Evolutionary conservation across 495 filamentous ascomycete genomes (phyloP).

Genomic region (Evernia prunastri): DNA sequence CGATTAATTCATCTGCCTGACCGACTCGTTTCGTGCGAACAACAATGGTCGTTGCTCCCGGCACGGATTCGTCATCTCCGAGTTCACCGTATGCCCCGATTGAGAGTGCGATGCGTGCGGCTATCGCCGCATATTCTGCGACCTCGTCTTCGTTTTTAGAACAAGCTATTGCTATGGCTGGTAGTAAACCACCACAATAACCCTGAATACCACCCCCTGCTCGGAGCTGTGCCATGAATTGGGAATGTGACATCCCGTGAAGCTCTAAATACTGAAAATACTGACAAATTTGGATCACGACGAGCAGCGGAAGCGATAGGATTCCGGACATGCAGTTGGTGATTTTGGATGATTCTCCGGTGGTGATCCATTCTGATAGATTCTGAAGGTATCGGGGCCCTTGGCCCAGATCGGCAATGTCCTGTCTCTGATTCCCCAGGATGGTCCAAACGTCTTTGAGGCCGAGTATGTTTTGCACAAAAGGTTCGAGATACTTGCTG

Average conservation of each 20-base stretch:
- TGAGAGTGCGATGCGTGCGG: constrained; percentile 25
- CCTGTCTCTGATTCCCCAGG: constrained; percentile 12
- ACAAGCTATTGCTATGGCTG: constrained; percentile 30
- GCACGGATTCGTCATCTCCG: constrained; percentile 25
- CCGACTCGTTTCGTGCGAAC: constrained; percentile 29
- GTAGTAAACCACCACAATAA: constrained; percentile 27
- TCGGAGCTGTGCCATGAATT: constrained; percentile 15
- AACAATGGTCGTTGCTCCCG: constrained; percentile 27
- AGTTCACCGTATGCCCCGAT: constrained; percentile 34
- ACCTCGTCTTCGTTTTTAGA: constrained; percentile 29
- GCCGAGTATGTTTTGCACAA: constrained; percentile 5
- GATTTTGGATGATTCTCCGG: constrained; percentile 17
- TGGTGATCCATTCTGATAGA: constrained; percentile 24
- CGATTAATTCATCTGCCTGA: constrained; percentile 29
- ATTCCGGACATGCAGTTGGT: constrained; percentile 30
- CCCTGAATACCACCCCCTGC: constrained; percentile 28
- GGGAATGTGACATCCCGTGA: constrained; percentile 13
- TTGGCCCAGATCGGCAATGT: constrained; percentile 24
- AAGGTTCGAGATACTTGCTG: constrained; percentile 8
- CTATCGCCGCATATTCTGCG: constrained; percentile 23
- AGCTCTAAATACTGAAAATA: constrained; percentile 34
- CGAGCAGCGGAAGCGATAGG: constrained; percentile 30
- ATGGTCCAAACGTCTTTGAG: constrained; percentile 18
- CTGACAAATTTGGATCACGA: constrained; percentile 31
- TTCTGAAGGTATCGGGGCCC: constrained; percentile 18